These are phyloP conservation scores for Entophlyctis luteolus DNA, from an alignment of 192 early-diverging fungal species.

Conservation along the genomic window DNA sequence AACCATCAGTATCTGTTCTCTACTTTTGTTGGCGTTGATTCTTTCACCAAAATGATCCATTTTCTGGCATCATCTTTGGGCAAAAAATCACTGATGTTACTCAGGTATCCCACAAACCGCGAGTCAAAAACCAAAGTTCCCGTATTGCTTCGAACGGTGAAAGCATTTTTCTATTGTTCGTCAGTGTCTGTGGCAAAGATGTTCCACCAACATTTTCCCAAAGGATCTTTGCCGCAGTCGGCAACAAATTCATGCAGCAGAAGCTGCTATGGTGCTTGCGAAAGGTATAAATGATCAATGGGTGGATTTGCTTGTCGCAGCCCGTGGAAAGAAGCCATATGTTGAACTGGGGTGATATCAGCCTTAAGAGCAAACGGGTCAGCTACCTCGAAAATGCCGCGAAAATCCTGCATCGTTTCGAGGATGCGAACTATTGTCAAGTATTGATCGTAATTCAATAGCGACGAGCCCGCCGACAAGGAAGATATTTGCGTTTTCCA, in stretches of 20 bases:
- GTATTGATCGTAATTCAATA: not conserved
- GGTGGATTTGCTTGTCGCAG: constrained; percentile 1
- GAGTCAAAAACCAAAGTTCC: no score
- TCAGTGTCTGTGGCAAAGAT: not conserved
- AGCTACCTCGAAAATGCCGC: constrained; percentile 11
- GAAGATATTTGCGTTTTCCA: constrained; percentile 19
- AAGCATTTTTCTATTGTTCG: not conserved
- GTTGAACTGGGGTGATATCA: not conserved
- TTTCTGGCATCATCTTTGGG: no score
- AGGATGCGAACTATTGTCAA: not conserved
- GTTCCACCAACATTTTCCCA: constrained; percentile 6
- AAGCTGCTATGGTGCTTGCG: not conserved
- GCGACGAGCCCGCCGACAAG: constrained; percentile 1
- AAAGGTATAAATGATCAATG: constrained; percentile 8
- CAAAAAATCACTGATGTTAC: no score
- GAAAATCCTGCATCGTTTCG: not conserved
- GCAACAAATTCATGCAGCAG: not conserved
- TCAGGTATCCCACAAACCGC: no score
- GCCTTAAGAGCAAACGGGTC: not conserved
- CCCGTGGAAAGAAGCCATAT: not conserved
- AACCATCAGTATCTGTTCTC: no score
- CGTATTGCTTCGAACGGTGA: not conserved
- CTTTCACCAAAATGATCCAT: no score
- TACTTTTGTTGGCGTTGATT: no score
- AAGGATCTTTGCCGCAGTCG: not conserved